Evolutionary conservation across 2,329 filamentous ascomycete species (phyloP), one percentile per base, ranked within the genome.

Genomic region (Simplicillium aogashimaense): DNA sequence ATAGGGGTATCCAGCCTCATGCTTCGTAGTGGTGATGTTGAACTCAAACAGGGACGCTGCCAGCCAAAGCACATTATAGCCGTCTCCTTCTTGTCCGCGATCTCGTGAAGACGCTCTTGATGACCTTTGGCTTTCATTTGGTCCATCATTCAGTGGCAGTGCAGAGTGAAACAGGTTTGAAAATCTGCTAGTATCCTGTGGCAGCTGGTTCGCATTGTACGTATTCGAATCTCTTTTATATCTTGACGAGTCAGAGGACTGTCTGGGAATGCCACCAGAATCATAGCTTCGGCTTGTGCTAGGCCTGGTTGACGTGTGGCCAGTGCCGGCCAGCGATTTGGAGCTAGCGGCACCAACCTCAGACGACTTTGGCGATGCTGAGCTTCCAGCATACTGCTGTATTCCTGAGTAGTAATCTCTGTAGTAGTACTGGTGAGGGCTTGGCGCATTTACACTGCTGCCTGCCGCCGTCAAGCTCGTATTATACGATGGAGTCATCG

Each of bases 1-100:
- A 58, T 98, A 98, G 15, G 90, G 89, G 61, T 95, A 97, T 17
- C 92, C 92, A 44, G 85, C 90, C 64, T 97, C 92, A 43, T 86
- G 81, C 51, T 94, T 86, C 18, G 88, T 85, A 17, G 85, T 86
- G 55, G 90, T 86, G 55, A 97, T 97, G 54, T 95, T 94, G 66
- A 97, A 98, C 59, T 97, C 89, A 56, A 95, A 97, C 28, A 97
- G 74, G 51, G 86, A 94, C 15, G 90, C 92, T 12, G 89, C 92
- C 14, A 95, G 72, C 72, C 94, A 98, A 35, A 97, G 67, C 7
- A 95, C 78, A 42, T 81, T 83, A 47, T 81, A 83, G 16, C 78
- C 71, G 38, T 74, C 67, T 18, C 66, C 63, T 31, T 61, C 66
- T 39, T 67, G 67, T 35, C 58, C 69, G 31, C 75, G 68, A 50